Base-by-base conservation (phyloP, 495 filamentous ascomycete genomes). In the Penicillium samsonianum region DNA sequence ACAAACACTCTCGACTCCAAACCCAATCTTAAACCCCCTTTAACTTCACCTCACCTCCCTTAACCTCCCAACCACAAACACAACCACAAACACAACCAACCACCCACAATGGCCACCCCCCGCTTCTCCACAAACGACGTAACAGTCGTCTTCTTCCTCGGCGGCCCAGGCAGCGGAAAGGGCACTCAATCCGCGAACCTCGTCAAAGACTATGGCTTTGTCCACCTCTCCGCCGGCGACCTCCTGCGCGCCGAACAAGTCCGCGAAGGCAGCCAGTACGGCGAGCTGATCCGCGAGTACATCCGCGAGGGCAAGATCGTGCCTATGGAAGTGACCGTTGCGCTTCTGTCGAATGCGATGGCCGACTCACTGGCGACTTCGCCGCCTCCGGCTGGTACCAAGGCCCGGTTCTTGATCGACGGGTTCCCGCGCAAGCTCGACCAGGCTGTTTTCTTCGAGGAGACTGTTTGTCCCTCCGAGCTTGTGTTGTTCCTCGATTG, bases 261-360 rank as follows among this genome's bases (percentile, higher is more conserved):
- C 63, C 87, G 94, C 11, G 79, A 83, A 5, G 91, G 90, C 40
- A 88, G 83, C 61, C 80, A 96, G 69, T 96, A 95, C 73, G 94
- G 94, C 67, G 81, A 87, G 31, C 80, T 98, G 73, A 98, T 98
- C 82, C 86, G 86, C 57, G 78, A 84, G 45, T 91, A 92, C 78
- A 98, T 98, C 80, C 84, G 84, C 37, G 87, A 98, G 68, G 94
- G 94, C 58, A 87, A 84, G 63, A 98, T 98, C 73, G 94, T 98
- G 60, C 94, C 94, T 10, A 96, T 96, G 93, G 93, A 98, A 68
- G 91, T 98, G 20, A 98, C 94, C n/a, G 87, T 98, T 37, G 86
- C 88, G 26, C 72, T 98, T 16, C 82, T 98, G 4, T 94, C 96
- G 72, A 92, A 96, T 69, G 90, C 92, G 8, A 97, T 98, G 90